Conservation (phyloP, 306 rosid genomes). For the Prunus fruticosa region DNA sequence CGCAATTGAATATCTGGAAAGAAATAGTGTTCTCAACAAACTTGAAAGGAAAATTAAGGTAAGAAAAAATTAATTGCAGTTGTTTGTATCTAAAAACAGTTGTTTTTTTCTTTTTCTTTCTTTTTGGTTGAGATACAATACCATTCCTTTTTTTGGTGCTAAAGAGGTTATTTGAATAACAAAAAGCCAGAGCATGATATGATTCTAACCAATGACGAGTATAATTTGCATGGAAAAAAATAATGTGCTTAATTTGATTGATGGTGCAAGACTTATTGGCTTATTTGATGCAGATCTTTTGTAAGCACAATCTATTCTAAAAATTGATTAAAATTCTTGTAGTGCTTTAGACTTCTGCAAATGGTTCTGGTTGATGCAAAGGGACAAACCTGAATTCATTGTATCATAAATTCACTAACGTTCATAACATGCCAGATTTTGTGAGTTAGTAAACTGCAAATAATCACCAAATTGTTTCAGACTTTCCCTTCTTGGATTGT, state of each 20-base stretch:
- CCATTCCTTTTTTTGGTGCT: not conserved
- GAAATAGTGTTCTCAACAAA: conserved; percentile 81
- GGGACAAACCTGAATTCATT: not conserved
- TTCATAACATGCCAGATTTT: not conserved
- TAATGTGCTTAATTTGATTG: not conserved
- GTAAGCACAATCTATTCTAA: not conserved
- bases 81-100: conserved; percentile 13
- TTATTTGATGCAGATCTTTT: not conserved
- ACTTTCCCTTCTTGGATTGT: not conserved
- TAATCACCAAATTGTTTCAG: not conserved
- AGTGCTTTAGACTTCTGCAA: not conserved
- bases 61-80: conserved; percentile 12
- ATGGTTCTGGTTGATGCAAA: conserved; percentile 3
- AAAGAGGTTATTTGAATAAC: not conserved
- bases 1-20: conserved; percentile 81
- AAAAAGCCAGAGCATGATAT: not conserved
- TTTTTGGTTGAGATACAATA: no score
- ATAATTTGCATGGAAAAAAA: not conserved
- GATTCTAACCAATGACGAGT: not conserved
- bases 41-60: conserved; percentile 89
- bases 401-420: not conserved
- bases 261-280: not conserved
- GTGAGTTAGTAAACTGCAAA: not conserved
- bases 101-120: not conserved
- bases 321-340: not conserved